Evolutionary conservation across 371 early-diverging fungal genomes (phyloP), one percentile per base, ranked within the genome.

Genomic region (Phascolomyces articulosus): DNA sequence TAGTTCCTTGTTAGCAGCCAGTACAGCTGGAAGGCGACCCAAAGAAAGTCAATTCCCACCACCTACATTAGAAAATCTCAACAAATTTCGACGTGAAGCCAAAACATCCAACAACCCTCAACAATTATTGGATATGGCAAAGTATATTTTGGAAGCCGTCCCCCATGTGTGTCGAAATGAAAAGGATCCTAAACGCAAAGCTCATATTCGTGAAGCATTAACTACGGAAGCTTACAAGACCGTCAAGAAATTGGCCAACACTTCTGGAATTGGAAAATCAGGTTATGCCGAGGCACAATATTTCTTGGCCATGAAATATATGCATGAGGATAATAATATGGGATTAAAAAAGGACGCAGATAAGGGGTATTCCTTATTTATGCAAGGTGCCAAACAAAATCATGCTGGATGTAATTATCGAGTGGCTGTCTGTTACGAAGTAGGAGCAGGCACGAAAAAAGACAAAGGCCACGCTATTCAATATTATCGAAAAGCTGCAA

Each of bases 331-430:
- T 9, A 51, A 51, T 3, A 51, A 51, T 24, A 51, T 51, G 51
- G 51, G 51, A 13, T 20, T 51, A 11, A 51, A 78, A 44, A 79
- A 90, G 27, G 97, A 97, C 75, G 90, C 91, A 63, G 95, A 93
- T 66, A 91, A 91, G 68, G 98, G 98, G 1, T 98, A 97, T 67
- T 68, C 82, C n/a, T 80, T 93, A 26, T 98, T 96, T 73, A 75
- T 94, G 51, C 93, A 94, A 73, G 97, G 96, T 0, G 91, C 95
- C 15, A 97, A 98, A 72, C 93, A 93, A 63, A 89, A 85, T 71
- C 98, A 97, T 72, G 90, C 97, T 0, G 91, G 90, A 11, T 94
- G 97, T 20, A 95, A 94, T 18, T 98, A 96, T 74, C 90, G 98
- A 60, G 90, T 93, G 0, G 99, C 94, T 4, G 97, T 97, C 10